Conservation (phyloP, 108 stramenopile species). For the Hondaea fermentalgiana region DNA sequence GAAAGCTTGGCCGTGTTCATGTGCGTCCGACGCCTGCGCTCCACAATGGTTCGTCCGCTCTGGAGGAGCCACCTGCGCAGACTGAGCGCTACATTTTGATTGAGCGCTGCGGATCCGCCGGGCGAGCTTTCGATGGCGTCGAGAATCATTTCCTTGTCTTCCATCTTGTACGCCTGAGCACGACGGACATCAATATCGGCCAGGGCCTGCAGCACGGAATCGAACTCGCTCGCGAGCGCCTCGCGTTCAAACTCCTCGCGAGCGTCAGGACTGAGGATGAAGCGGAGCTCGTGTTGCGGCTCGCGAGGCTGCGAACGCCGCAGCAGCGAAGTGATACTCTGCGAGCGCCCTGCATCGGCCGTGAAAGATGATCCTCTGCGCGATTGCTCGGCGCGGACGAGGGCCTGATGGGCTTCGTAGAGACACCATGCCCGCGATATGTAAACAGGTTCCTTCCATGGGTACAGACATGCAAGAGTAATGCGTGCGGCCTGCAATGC, state of each 20-base stretch:
- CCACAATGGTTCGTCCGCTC: background rate
- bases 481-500: background rate
- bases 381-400: background rate
- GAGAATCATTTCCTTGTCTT: background rate
- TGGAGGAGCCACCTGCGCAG: background rate
- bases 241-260: background rate
- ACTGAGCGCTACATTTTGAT: background rate
- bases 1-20: background rate
- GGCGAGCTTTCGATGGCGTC: background rate
- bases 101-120: background rate
- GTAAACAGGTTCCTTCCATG: background rate
- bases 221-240: constrained; percentile 7
- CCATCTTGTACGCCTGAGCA: background rate
- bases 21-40: background rate
- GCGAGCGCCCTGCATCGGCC: background rate
- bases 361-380: background rate
- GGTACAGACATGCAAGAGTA: background rate
- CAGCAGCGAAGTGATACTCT: background rate
- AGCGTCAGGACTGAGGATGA: background rate
- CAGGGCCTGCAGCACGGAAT: background rate
- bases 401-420: background rate
- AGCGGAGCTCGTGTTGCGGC: background rate
- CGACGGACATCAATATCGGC: background rate
- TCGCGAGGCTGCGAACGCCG: no score
- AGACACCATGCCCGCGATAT: background rate